A percentile compares a stretch with the other conserved stretches of the same genome.
Evolutionary conservation across 2,329 filamentous ascomycete species (phyloP).

Genomic region (Aspergillus tubingensis): DNA sequence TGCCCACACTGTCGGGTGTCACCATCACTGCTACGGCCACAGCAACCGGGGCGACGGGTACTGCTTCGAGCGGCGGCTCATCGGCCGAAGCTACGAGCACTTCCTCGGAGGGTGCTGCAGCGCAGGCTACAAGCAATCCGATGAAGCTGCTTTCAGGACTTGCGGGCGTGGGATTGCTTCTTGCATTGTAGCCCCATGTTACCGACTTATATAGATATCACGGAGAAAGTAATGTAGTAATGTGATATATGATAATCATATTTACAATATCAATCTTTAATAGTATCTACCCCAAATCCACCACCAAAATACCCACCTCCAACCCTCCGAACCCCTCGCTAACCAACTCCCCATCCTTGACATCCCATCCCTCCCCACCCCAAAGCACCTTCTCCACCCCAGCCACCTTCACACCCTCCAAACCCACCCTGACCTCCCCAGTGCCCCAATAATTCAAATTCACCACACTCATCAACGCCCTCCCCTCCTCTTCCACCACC

Average conservation of each 20-base stretch:
- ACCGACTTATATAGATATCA: background rate
- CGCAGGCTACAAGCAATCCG: slow-evolving; percentile 16
- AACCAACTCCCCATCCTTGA: background rate
- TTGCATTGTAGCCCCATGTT: slow-evolving; percentile 14
- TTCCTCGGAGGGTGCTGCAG: slow-evolving; percentile 14
- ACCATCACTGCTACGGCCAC: background rate
- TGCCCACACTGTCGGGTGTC: background rate
- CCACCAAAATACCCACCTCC: background rate
- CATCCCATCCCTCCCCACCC: background rate
- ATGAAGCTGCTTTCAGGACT: slow-evolving; percentile 23
- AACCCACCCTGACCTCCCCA: background rate
- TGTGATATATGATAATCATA: background rate
- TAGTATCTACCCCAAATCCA: background rate
- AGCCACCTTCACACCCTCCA: background rate
- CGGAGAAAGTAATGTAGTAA: background rate
- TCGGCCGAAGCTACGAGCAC: slow-evolving; percentile 1
- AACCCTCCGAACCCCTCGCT: background rate
- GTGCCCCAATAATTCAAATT: background rate
- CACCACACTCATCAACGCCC: background rate
- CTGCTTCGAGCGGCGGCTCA: slow-evolving; percentile 6
- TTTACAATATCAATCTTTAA: no score
- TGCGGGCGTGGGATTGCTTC: slow-evolving; percentile 22
- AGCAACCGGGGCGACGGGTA: slow-evolving; percentile 6
- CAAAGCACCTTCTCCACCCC: background rate
- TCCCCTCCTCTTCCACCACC: background rate